These are phyloP conservation scores for Trifolium dubium DNA, from an alignment of 306 rosid genomes.

Conservation along the genomic window DNA sequence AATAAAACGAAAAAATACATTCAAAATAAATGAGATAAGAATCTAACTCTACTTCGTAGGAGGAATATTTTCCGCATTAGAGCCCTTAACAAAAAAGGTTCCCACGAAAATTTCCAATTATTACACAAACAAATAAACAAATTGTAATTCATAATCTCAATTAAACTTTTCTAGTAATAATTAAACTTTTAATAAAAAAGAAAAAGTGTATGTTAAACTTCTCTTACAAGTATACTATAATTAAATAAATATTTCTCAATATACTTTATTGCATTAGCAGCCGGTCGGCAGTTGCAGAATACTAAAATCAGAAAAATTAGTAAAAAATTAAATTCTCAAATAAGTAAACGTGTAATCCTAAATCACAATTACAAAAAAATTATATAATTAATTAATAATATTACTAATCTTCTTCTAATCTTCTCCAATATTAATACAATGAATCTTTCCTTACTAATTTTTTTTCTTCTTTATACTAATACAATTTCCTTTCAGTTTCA, in stretches of 20 bases:
- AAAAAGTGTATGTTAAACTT: background rate
- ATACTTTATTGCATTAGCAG: background rate
- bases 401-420: background rate
- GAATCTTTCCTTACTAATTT: conserved; percentile 31
- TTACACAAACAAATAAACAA: too few species aligned
- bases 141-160: too few species aligned
- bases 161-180: too few species aligned
- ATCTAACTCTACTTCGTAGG: too few species aligned
- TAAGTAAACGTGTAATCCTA: conserved; percentile 4
- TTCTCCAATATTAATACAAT: conserved; percentile 5
- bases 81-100: too few species aligned
- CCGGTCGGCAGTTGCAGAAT: conserved; percentile 6
- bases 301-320: background rate
- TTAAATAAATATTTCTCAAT: background rate
- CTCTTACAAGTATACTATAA: background rate
- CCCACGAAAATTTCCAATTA: too few species aligned
- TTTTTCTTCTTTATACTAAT: too few species aligned
- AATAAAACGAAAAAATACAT: too few species aligned
- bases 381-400: background rate
- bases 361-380: background rate
- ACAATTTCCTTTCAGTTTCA: conserved; percentile 37
- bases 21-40: too few species aligned
- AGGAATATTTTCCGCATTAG: too few species aligned
- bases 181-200: too few species aligned
- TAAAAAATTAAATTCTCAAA: background rate